Evolutionary conservation across 179 eudicot genomes (phyloP), one percentile per base, ranked within the genome.

Genomic region (Spinacia oleracea): DNA sequence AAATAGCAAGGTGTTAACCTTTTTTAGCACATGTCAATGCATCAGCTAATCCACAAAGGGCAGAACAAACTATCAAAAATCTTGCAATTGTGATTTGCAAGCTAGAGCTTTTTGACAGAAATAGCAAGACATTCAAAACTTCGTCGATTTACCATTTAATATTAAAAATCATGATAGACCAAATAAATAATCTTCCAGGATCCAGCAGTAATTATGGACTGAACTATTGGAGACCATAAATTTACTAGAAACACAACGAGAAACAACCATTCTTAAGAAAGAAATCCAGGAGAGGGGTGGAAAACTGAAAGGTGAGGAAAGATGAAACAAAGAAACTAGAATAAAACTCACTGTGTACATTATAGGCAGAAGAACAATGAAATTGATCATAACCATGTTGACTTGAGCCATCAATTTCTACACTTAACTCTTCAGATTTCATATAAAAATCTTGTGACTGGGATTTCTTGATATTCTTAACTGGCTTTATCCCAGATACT

Each of bases 321-420:
- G 42, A 53, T 42, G 66, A 55, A 69, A 68, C 25, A 69, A 20
- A 60, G 29, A 60, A 15, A 71, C 69, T 56, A 51, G 42, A 46
- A 43, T 45, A 62, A 63, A 34, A 85, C 95, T 82, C 84, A 93
- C 97, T 90, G 75, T 70, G 85, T 42, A 85, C 74, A 79, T 83
- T 82, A 78, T 88, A 87, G 34, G 79, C 83, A 59, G 87, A 86
- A 67, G 81, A 83, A 77, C 70, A 70, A 35, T 78, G 87, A 84
- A 73, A 79, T 69, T 87, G 81, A 31, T 79, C 82, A 77, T 81
- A 73, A 62, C 73, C 83, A 77, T 82, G 63, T 65, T 84, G 67
- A 18, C 58, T 20, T 51, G 83, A 84, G 48, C 80, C 72, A 38
- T 85, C 81, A 51, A 72, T 80, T 35, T 77, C 82, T 67, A 66